phyloP scores from a whole-genome alignment of 2,329 filamentous ascomycete species.

The Xylaria sp. region DNA sequence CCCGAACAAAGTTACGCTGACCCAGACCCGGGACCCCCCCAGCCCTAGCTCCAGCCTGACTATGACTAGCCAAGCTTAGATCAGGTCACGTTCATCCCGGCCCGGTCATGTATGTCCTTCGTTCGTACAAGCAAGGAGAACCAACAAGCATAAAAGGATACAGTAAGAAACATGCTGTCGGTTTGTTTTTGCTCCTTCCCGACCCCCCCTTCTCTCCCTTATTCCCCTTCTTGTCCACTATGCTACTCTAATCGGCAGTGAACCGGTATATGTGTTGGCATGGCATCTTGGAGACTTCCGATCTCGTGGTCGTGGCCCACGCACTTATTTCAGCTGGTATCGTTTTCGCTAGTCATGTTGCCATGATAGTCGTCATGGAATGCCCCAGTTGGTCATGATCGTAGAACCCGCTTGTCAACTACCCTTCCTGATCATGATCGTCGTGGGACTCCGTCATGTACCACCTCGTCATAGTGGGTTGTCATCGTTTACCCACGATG shows the following conservation, averaged over 20 bases:
- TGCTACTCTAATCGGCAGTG: constrained; percentile 3
- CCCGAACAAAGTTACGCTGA: background rate
- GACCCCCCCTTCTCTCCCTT: background rate
- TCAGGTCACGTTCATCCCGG: constrained; percentile 25
- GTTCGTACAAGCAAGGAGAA: constrained; percentile 20
- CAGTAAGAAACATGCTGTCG: background rate
- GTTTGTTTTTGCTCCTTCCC: background rate
- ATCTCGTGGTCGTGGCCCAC: constrained; percentile 1
- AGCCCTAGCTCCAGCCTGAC: constrained; percentile 12
- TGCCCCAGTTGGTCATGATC: background rate
- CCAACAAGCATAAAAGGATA: constrained; percentile 34
- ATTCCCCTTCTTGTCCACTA: background rate
- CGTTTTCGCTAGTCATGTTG: background rate
- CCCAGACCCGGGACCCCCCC: constrained; percentile 18
- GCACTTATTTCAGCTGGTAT: constrained; percentile 1
- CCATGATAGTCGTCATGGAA: background rate
- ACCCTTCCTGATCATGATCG: background rate
- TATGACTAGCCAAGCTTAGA: constrained; percentile 15
- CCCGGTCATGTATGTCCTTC: constrained; percentile 7
- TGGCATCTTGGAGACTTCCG: background rate
- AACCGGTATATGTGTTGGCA: constrained; percentile 14
- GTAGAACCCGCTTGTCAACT: background rate
- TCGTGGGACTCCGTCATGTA: background rate
- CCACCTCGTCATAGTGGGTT: background rate
- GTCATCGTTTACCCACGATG: constrained; percentile 7